Conservation (phyloP, 2,329 filamentous ascomycete species). For the Colletotrichum orchidophilum region DNA sequence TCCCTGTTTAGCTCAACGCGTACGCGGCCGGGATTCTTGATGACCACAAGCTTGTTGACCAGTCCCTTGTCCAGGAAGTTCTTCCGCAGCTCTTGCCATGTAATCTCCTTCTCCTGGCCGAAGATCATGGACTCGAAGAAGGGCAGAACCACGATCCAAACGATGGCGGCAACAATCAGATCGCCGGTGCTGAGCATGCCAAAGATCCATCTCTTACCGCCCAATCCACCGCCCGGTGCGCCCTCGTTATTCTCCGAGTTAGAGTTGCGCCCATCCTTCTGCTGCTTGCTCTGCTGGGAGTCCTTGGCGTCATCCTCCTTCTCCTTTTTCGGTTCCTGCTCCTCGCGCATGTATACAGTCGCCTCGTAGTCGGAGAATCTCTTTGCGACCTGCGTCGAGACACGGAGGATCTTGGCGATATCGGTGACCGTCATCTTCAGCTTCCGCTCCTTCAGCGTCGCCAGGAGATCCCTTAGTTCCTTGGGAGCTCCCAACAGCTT, state of each 20-base stretch:
- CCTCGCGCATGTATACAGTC: conserved; percentile 27
- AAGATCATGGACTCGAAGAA: conserved; percentile 54
- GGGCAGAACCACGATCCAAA: conserved; percentile 56
- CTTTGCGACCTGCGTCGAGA: conserved; percentile 66
- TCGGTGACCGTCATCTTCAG: conserved; percentile 48
- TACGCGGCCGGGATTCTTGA: conserved; percentile 72
- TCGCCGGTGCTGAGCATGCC: conserved; percentile 35
- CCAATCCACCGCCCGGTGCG: conserved; percentile 31
- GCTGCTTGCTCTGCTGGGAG: conserved; percentile 42
- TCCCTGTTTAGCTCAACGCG: conserved; percentile 83
- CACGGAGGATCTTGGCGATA: conserved; percentile 67
- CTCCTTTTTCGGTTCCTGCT: conserved; percentile 26
- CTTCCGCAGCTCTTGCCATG: conserved; percentile 95
- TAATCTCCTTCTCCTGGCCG: conserved; percentile 75
- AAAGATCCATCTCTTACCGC: conserved; percentile 33
- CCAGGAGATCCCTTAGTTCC: conserved; percentile 69
- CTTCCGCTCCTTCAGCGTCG: conserved; percentile 65
- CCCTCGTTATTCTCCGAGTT: conserved; percentile 28
- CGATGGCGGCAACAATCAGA: conserved; percentile 59
- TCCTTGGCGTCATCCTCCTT: conserved; percentile 30
- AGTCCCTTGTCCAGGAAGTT: conserved; percentile 96
- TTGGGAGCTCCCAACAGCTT: conserved; percentile 75
- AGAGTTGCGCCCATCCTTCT: conserved; percentile 33
- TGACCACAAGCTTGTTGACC: conserved; percentile 90
- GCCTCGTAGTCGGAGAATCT: conserved; percentile 40